Evolutionary conservation across 352 stramenopile species (phyloP).

Genomic region (Elongisporangium anandrum): DNA sequence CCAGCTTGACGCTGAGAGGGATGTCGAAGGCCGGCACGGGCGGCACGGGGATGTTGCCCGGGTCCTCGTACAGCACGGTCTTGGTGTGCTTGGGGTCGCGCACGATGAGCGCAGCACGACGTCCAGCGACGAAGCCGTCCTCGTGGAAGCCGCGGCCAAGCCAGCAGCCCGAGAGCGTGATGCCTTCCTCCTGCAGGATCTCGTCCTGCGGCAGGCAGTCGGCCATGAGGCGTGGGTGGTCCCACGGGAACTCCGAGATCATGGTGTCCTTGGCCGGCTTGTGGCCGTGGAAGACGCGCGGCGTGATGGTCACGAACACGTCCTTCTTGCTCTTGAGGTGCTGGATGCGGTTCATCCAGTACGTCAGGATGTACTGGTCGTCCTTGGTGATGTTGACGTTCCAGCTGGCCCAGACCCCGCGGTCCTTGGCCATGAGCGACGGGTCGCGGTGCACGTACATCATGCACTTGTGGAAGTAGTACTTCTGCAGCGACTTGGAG

Average conservation of each 20-base stretch:
- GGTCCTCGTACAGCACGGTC: slow-evolving; percentile 78
- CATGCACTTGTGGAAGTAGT: slow-evolving; percentile 85
- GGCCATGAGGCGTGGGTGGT: slow-evolving; percentile 77
- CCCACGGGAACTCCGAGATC: slow-evolving; percentile 80
- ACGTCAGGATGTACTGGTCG: slow-evolving; percentile 85
- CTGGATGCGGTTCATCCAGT: slow-evolving; percentile 90
- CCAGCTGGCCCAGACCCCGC: slow-evolving; percentile 82
- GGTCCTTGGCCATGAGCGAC: slow-evolving; percentile 62
- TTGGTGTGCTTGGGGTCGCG: slow-evolving; percentile 70
- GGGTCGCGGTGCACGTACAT: slow-evolving; percentile 85
- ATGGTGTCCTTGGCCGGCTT: slow-evolving; percentile 41
- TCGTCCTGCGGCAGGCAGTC: slow-evolving; percentile 85
- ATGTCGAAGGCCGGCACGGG: slow-evolving; percentile 70
- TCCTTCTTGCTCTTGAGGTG: slow-evolving; percentile 82
- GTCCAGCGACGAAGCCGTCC: slow-evolving; percentile 82
- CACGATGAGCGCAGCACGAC: slow-evolving; percentile 70
- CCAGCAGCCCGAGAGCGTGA: slow-evolving; percentile 79
- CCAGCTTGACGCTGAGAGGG: slow-evolving; percentile 60
- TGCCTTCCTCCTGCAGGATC: slow-evolving; percentile 80
- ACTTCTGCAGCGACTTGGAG: slow-evolving; percentile 70
- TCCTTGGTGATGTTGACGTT: slow-evolving; percentile 84
- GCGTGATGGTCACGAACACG: slow-evolving; percentile 85
- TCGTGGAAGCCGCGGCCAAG: slow-evolving; percentile 84
- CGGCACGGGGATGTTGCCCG: slow-evolving; percentile 71
- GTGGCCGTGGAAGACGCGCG: slow-evolving; percentile 62